Evolutionary conservation across 345 rosid species (phyloP), one percentile per base, ranked within the genome.

Genomic region (Syzygium aqueum): DNA sequence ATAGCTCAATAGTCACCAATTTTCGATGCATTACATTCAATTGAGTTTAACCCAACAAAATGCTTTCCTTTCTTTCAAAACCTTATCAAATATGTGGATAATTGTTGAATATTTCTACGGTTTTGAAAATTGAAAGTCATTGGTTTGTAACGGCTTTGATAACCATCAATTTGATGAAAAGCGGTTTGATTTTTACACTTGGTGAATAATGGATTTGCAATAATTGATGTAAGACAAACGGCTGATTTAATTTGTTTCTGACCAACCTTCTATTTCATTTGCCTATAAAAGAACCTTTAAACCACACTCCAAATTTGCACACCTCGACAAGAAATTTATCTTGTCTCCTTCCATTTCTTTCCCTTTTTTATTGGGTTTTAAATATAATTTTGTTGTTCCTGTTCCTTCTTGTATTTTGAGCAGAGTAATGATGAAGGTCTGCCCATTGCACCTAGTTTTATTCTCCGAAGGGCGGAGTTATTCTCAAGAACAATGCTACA

Each of bases 401-500:
- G 0, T n/a, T 63, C 37, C 28, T 37, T 63, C 37, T 63, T n/a
- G 17, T 63, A 63, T n/a, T 63, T 14, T 15, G 30, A n/a, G 77
- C n/a, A n/a, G 14, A 63, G 15, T 28, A 63, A 63, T 14, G 19
- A 63, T 63, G 13, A 63, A 0, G 0, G 37, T 28, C 77, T 61
- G 7, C 14, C 19, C 4, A 0, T n/a, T 63, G 37, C 37, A 6
- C 6, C 0, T 0, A 2, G 77, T 14, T 63, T 63, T 2, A 28
- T 13, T n/a, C 7, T 63, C 37, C 5, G 21, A n/a, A 14, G 0
- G 5, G 5, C 37, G 0, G 6, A 63, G n/a, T 61, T 61, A 13
- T n/a, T n/a, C 37, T 61, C n/a, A 61, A 61, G 33, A 33, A 61
- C n/a, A n/a, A 33, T 61, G 73, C 13, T 14, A 2, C 2, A 0